These are phyloP conservation scores for Auxenochlorella pyrenoidosa DNA, from an alignment of 139 green algal genomes.

Conservation along the genomic window DNA sequence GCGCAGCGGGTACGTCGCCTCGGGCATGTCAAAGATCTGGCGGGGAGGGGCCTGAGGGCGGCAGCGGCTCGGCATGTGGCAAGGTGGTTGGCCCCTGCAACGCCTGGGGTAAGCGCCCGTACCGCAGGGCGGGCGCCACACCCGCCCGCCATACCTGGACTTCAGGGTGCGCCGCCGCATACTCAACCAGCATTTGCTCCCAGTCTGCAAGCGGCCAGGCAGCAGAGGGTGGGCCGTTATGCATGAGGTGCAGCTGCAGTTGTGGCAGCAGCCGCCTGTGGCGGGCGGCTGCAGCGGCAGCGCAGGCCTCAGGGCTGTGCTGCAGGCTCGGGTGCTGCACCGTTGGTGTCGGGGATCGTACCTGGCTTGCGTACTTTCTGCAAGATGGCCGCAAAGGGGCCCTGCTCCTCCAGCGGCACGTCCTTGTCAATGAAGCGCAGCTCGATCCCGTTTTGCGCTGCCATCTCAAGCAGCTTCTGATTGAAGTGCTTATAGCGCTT, in stretches of 20 bases:
- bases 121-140: not conserved
- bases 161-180: conserved; percentile 60
- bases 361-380: conserved; percentile 80
- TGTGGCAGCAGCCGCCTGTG: not conserved
- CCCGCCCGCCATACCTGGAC: conserved; percentile 41
- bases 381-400: conserved; percentile 73
- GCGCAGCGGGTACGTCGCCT: conserved; percentile 37
- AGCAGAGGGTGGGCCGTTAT: not conserved
- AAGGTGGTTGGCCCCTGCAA: too few relatives aligned
- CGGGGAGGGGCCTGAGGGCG: not conserved
- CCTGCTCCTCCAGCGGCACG: conserved; percentile 65
- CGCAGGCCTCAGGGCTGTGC: not conserved
- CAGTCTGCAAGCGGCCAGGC: conserved; percentile 63
- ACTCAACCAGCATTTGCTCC: conserved; percentile 65
- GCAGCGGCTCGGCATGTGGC: not conserved
- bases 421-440: conserved; percentile 63
- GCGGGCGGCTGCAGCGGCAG: not conserved
- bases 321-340: not conserved
- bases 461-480: conserved; percentile 46
- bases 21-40: conserved; percentile 30
- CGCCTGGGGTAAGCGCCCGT: too few relatives aligned
- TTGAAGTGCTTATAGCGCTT: conserved; percentile 69
- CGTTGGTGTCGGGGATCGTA: conserved; percentile 23
- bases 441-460: conserved; percentile 53
- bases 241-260: not conserved